A percentile compares a stretch with the other conserved stretches of the same genome.
Conservation (phyloP, 148 eudicot genomes). For the Vaccinium vitisidaea region DNA sequence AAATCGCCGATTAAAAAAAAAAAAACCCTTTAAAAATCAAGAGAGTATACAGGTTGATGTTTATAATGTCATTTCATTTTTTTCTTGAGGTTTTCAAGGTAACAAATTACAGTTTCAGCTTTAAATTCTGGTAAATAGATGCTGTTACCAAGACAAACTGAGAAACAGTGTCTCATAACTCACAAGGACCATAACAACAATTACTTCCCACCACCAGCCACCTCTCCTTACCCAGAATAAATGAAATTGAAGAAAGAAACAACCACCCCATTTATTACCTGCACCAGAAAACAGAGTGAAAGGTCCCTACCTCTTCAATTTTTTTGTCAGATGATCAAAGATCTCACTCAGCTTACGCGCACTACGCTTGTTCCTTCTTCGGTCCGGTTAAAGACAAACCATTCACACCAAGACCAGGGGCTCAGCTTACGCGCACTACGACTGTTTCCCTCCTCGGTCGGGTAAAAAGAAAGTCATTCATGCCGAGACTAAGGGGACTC, state of each 20-base stretch:
- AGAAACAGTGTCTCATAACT: not conserved
- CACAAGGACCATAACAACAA: slow-evolving; percentile 16
- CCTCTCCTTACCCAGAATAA: slow-evolving; percentile 17
- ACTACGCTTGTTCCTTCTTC: no score
- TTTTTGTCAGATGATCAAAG: no score
- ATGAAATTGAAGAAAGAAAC: slow-evolving; percentile 34
- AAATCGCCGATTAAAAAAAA: not conserved
- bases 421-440: no score
- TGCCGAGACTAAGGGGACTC: no score
- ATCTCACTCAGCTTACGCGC: no score
- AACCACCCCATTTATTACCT: slow-evolving; percentile 41
- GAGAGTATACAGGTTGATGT: not conserved
- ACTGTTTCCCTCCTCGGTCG: no score
- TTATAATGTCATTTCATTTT: no score
- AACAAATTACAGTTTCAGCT: not conserved
- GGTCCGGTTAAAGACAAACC: no score
- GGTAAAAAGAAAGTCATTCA: no score
- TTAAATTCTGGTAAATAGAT: not conserved
- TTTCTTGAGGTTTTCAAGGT: no score
- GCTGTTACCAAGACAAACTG: not conserved
- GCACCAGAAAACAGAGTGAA: slow-evolving; percentile 14
- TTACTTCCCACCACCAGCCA: slow-evolving; percentile 23
- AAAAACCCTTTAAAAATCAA: not conserved
- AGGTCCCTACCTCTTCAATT: not conserved
- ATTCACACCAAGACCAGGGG: no score